Evolutionary conservation across 2,329 filamentous ascomycete species (phyloP).

Genomic region (Sporothrix protearum): DNA sequence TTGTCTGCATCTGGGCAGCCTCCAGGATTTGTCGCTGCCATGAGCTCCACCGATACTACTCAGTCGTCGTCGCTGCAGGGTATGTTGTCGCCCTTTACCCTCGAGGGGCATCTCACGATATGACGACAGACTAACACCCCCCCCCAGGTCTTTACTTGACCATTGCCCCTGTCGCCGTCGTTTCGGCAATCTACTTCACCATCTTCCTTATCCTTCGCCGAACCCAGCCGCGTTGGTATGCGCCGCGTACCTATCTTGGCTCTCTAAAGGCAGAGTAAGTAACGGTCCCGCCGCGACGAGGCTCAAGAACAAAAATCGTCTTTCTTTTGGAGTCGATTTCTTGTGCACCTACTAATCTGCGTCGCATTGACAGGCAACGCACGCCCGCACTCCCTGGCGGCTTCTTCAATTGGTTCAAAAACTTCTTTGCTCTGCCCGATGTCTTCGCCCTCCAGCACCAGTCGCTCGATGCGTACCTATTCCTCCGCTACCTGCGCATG

Average conservation of each 20-base stretch:
- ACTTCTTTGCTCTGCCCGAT: constrained; percentile 67
- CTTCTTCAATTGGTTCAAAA: constrained; percentile 62
- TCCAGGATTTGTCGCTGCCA: constrained; percentile 20
- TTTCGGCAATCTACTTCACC: constrained; percentile 41
- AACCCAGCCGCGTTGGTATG: constrained; percentile 48
- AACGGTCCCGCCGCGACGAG: not conserved
- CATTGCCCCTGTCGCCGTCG: constrained; percentile 39
- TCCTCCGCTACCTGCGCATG: constrained; percentile 82
- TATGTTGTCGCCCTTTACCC: constrained; percentile 15
- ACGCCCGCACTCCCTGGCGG: constrained; percentile 58
- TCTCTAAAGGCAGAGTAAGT: constrained; percentile 43
- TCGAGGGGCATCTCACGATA: not conserved
- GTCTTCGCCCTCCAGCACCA: constrained; percentile 83
- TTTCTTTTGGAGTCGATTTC: too few relatives aligned
- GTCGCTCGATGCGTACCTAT: constrained; percentile 87
- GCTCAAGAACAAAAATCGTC: too few relatives aligned
- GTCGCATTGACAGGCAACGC: constrained; percentile 45
- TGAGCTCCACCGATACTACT: constrained; percentile 4
- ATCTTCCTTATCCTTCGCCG: constrained; percentile 47
- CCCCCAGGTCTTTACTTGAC: constrained; percentile 42
- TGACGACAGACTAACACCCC: not conserved
- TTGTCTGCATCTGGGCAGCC: constrained; percentile 20
- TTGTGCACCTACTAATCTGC: not conserved
- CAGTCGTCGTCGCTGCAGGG: constrained; percentile 28
- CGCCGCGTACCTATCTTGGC: constrained; percentile 49